Conservation (phyloP, 257 asterid genomes). For the Cinchona pubescens region DNA sequence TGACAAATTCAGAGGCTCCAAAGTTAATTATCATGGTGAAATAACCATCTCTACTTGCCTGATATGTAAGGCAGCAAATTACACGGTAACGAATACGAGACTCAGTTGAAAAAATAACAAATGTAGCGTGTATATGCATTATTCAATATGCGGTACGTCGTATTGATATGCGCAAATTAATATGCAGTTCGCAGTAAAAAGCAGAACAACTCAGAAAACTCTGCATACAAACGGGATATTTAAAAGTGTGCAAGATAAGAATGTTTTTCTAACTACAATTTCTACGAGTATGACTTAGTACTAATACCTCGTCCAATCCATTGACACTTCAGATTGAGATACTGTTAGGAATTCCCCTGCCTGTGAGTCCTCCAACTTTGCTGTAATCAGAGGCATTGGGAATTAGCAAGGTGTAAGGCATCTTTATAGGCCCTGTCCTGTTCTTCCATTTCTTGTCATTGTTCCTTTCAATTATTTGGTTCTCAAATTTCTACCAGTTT, state of each 20-base stretch:
- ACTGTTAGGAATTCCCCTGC: conserved; percentile 73
- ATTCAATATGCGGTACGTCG: too few relatives aligned
- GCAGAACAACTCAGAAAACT: neutral
- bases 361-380: conserved; percentile 60
- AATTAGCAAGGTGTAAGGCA: conserved; percentile 54
- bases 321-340: conserved; percentile 46
- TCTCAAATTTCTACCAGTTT: conserved; percentile 43
- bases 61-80: neutral
- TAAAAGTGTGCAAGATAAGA: neutral
- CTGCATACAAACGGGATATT: neutral
- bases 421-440: conserved; percentile 55
- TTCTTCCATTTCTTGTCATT: conserved; percentile 33
- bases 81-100: too few relatives aligned
- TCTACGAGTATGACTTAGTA: neutral
- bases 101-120: too few relatives aligned
- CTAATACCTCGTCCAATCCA: neutral
- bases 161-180: too few relatives aligned
- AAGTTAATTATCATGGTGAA: neutral
- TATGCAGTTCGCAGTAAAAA: neutral
- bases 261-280: conserved; percentile 1
- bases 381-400: conserved; percentile 44
- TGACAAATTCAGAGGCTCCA: neutral
- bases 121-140: too few relatives aligned
- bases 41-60: neutral
- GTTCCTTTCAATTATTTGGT: conserved; percentile 40